phyloP scores from a whole-genome alignment of 345 rosid species.

The Aethionema arabicum region DNA sequence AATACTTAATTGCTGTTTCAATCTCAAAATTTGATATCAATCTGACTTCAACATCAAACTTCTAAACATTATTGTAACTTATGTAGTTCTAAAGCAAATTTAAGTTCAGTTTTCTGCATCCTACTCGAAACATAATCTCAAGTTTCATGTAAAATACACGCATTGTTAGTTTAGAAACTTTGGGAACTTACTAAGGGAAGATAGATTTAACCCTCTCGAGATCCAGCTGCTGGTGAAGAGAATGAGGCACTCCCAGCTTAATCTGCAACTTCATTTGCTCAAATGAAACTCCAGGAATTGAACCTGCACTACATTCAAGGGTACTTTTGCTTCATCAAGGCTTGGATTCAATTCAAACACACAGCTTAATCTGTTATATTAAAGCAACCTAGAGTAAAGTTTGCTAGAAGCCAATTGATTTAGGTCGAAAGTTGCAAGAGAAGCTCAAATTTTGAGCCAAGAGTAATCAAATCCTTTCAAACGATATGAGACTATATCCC shows the following conservation, averaged over 20 bases:
- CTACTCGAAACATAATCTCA: not conserved
- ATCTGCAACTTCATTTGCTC: conserved; percentile 84
- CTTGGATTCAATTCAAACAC: not conserved
- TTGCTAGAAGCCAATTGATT: not conserved
- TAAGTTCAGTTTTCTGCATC: conserved; percentile 1
- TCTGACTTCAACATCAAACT: conserved; percentile 4
- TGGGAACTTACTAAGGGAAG: conserved; percentile 77
- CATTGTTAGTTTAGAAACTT: not conserved
- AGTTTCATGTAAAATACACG: not conserved
- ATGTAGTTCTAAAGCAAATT: not conserved
- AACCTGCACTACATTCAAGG: conserved; percentile 50
- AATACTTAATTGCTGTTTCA: not conserved
- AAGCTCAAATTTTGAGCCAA: not conserved
- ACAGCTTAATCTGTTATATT: not conserved
- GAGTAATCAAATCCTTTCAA: not conserved
- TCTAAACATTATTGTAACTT: not conserved
- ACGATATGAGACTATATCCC: not conserved
- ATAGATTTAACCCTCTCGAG: conserved; percentile 67
- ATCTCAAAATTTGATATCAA: conserved; percentile 1
- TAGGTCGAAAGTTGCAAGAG: not conserved
- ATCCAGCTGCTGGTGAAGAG: conserved; percentile 71
- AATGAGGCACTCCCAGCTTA: conserved; percentile 86
- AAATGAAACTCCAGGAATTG: conserved; percentile 83
- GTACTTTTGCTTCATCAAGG: conserved; percentile 6
- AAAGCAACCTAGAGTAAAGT: not conserved